Evolutionary conservation across 1,284 basidiomycete genomes (phyloP).

Genomic region (Phellopilus nigrolimitatus): DNA sequence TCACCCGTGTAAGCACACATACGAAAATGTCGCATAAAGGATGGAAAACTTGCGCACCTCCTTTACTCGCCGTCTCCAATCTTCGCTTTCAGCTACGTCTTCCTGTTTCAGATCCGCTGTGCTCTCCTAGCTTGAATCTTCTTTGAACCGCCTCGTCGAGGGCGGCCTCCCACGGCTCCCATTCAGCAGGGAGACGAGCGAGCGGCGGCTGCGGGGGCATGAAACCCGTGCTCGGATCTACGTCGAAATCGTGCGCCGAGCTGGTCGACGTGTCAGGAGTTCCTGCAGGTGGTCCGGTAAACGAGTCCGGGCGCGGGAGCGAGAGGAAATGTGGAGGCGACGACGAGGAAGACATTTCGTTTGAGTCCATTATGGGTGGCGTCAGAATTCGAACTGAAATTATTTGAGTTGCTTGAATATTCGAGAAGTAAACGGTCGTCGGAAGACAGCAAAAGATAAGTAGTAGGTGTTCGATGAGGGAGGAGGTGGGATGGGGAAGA

Average conservation of each 20-base stretch:
- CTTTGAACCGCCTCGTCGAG: slow-evolving; percentile 48
- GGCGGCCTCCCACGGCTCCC: slow-evolving; percentile 67
- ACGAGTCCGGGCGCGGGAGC: slow-evolving; percentile 52
- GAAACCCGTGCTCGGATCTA: slow-evolving; percentile 89
- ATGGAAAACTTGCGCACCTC: slow-evolving; percentile 44
- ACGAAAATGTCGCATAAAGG: neutral
- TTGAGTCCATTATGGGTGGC: no score
- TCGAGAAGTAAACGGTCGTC: no score
- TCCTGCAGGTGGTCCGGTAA: slow-evolving; percentile 35
- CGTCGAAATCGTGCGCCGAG: slow-evolving; percentile 92
- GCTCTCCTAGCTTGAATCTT: slow-evolving; percentile 54
- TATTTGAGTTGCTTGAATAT: no score
- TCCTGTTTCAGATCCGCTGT: slow-evolving; percentile 34
- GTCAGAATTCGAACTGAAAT: no score
- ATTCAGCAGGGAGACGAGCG: slow-evolving; percentile 52
- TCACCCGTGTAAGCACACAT: slow-evolving; percentile 34
- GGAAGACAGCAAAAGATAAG: no score
- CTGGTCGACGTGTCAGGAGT: slow-evolving; percentile 80
- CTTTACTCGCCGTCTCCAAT: slow-evolving; percentile 62
- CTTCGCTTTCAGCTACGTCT: slow-evolving; percentile 36
- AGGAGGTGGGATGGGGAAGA: no score
- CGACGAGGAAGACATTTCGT: slow-evolving; percentile 28
- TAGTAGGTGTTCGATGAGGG: no score
- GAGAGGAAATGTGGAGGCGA: slow-evolving; percentile 59
- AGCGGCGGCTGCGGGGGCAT: slow-evolving; percentile 82